phyloP scores from a whole-genome alignment of 257 asterid species.

The Forsythia viridissima region DNA sequence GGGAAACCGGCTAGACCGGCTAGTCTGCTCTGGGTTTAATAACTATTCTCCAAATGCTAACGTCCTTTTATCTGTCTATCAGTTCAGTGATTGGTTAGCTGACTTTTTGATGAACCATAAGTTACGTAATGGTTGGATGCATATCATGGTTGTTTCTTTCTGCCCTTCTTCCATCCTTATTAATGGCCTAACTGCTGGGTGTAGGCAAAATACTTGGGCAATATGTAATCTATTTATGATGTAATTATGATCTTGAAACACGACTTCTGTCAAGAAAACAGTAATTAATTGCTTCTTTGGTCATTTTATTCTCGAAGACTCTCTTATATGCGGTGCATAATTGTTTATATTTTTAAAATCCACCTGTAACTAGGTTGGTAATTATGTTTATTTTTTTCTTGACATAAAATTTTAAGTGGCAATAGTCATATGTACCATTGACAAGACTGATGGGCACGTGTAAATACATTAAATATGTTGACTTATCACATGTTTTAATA shows the following conservation, averaged over 20 bases:
- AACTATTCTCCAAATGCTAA: neutral
- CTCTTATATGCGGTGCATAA: neutral
- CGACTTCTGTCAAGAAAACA: neutral
- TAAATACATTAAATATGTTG: neutral
- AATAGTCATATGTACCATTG: neutral
- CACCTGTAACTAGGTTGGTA: neutral
- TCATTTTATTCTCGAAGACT: neutral
- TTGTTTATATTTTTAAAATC: neutral
- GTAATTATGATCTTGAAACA: neutral
- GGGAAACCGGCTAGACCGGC: neutral
- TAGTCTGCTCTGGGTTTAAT: neutral
- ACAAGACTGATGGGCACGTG: constrained; percentile 1
- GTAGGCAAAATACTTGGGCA: constrained; percentile 13
- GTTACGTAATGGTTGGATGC: neutral
- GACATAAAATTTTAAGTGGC: neutral
- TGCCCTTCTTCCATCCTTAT: neutral
- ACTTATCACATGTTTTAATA: neutral
- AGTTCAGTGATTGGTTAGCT: neutral
- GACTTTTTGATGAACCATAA: neutral
- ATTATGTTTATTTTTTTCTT: neutral
- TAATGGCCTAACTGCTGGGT: neutral
- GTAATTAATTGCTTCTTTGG: neutral
- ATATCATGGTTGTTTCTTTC: neutral
- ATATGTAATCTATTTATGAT: neutral
- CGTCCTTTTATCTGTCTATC: neutral